Conservation (phyloP, 2,329 filamentous ascomycete species). For the Trichoderma endophyticum region DNA sequence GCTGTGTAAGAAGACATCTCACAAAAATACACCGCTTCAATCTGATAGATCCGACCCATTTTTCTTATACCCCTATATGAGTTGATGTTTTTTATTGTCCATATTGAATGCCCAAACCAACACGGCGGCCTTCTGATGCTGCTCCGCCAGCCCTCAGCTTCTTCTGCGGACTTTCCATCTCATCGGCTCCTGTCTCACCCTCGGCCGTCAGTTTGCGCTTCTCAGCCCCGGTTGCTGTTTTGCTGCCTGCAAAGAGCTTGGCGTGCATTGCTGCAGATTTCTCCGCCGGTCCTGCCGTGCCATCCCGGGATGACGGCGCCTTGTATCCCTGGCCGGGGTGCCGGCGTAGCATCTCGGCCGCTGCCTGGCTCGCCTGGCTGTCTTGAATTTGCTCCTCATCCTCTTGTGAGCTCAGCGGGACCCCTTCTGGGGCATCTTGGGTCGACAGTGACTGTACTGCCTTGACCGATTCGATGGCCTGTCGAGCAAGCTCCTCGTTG, state of each 20-base stretch:
- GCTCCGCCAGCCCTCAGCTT: slow-evolving; percentile 45
- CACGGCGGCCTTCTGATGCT: slow-evolving; percentile 36
- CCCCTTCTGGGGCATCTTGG: slow-evolving; percentile 29
- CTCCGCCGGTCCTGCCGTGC: slow-evolving; percentile 45
- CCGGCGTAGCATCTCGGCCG: slow-evolving; percentile 69
- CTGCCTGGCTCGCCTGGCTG: slow-evolving; percentile 74
- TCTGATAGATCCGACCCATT: background rate
- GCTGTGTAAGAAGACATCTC: background rate
- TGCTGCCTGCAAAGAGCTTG: slow-evolving; percentile 44
- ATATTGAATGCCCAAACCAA: slow-evolving; percentile 55
- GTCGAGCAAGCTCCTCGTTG: slow-evolving; percentile 55
- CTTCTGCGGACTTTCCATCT: slow-evolving; percentile 48
- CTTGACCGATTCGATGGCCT: slow-evolving; percentile 52
- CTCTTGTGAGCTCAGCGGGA: slow-evolving; percentile 23
- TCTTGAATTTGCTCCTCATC: slow-evolving; percentile 57
- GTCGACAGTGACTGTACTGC: slow-evolving; percentile 38
- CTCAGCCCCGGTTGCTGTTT: slow-evolving; percentile 41
- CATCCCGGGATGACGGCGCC: slow-evolving; percentile 43
- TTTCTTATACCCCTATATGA: background rate
- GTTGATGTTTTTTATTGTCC: slow-evolving; percentile 24
- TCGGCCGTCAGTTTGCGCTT: slow-evolving; percentile 48
- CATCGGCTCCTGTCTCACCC: slow-evolving; percentile 33
- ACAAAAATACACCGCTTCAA: background rate
- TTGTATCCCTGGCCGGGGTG: slow-evolving; percentile 54
- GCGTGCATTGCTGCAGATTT: slow-evolving; percentile 47